Conservation (phyloP, 2,329 filamentous ascomycete species). For the Tolypocladium endophyticum region DNA sequence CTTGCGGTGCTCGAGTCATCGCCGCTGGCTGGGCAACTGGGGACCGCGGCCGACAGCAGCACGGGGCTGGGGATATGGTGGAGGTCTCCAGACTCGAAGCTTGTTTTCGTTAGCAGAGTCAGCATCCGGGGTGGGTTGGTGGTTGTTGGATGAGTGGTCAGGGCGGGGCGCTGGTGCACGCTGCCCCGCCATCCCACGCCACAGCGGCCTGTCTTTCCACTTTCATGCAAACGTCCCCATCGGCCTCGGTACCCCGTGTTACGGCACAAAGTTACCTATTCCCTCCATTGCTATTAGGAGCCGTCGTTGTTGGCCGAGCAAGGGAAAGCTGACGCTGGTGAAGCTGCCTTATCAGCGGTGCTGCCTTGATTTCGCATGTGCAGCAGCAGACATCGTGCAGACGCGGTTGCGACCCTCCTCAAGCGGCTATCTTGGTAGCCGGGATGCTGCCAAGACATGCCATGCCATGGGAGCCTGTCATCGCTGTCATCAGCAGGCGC, state of each 20-base stretch:
- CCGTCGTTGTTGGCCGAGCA: too few species aligned
- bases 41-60: neutral
- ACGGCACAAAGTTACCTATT: neutral
- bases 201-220: neutral
- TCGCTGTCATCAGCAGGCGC: neutral
- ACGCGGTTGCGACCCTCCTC: neutral
- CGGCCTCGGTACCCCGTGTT: neutral
- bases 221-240: neutral
- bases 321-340: too few species aligned
- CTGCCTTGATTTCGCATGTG: too few species aligned
- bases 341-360: neutral
- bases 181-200: neutral
- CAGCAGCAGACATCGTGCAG: neutral
- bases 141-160: neutral
- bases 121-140: neutral
- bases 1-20: neutral
- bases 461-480: neutral
- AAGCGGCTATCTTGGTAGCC: neutral
- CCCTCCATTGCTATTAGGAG: too few species aligned
- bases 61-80: neutral
- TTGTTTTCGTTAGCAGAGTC: neutral
- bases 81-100: neutral
- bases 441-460: neutral
- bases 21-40: neutral
- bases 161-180: neutral